Base-by-base conservation (phyloP, 2,329 filamentous ascomycete genomes). In the Epichloe glyceriae region DNA sequence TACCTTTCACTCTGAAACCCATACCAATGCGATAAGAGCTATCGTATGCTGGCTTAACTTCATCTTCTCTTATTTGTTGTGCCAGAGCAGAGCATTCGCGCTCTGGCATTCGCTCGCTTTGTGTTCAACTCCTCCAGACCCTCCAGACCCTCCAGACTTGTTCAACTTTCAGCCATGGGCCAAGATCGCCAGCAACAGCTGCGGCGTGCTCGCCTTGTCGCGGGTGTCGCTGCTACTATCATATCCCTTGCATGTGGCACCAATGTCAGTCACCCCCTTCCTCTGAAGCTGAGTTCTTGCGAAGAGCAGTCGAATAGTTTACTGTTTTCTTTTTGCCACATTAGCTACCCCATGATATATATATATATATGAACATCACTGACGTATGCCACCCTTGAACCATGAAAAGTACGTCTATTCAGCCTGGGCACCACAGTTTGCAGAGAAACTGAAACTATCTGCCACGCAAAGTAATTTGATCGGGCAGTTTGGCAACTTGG, bases 371-470 rank as follows among this genome's bases (percentile, higher is more conserved):
- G 14, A 15, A 39, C 14, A 15, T 43, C 35, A 40, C 53, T 51
- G 47, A 49, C 45, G 14, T 30, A 44, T 41, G 34, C 35, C 26
- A 30, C 34, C 35, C 43, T 50, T 53, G 55, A 59, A 42, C 12
- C 49, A 14, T 49, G 17, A 49, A 47, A 63, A 96, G 88, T 97
- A 98, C 79, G 91, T 90, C 63, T 98, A 96, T 70, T 96, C 89
- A 50, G 91, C 91, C 68, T 98, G 93, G 90, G 89, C 88, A 14
- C 93, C 93, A 19, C 90, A 96, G 69, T 96, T 96, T 64, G 89
- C 90, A 47, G 83, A 94, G 61, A 83, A 80, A 59, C 75, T 98
- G 60, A 82, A 85, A 64, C 79, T 97, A 54, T 89, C 89, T 14
- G 85, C 93, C n/a, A 97, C 91, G 3, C 78, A 96, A 67, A 89